Conservation (phyloP, 441 rosid species). For the Aquilaria agallochum region DNA sequence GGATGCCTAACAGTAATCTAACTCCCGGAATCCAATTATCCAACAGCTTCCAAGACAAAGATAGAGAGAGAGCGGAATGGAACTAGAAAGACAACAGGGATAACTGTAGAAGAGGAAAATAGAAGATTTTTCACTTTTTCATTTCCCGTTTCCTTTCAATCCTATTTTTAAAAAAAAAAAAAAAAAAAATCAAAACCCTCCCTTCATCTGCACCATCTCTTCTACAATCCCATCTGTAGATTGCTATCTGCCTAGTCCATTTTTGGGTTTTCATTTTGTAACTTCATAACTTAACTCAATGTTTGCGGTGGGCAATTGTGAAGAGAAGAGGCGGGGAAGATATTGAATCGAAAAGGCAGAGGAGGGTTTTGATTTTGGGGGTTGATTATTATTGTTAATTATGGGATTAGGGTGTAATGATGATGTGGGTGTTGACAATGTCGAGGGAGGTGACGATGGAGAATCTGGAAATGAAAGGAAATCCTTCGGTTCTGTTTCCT, state of each 20-base stretch:
- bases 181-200: not conserved
- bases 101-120: not conserved
- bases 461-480: conserved; percentile 38
- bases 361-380: conserved; percentile 12
- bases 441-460: conserved; percentile 31
- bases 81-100: not conserved
- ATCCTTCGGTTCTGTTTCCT: conserved; percentile 55
- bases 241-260: not conserved
- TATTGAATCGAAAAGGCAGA: not conserved
- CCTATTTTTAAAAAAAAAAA: not conserved
- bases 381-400: conserved; percentile 8
- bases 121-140: conserved; percentile 3
- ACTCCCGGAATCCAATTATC: conserved; percentile 19
- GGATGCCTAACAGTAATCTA: conserved; percentile 25
- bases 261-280: not conserved
- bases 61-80: conserved; percentile 18
- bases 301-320: conserved; percentile 6
- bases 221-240: not conserved
- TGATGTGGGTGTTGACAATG: conserved; percentile 53
- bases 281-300: not conserved
- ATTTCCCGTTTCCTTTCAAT: not conserved
- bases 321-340: not conserved
- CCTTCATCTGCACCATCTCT: not conserved
- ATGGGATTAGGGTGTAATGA: conserved; percentile 78
- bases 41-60: conserved; percentile 6